Evolutionary conservation across 2,329 filamentous ascomycete species (phyloP).

Genomic region (Stemphylium beticola): DNA sequence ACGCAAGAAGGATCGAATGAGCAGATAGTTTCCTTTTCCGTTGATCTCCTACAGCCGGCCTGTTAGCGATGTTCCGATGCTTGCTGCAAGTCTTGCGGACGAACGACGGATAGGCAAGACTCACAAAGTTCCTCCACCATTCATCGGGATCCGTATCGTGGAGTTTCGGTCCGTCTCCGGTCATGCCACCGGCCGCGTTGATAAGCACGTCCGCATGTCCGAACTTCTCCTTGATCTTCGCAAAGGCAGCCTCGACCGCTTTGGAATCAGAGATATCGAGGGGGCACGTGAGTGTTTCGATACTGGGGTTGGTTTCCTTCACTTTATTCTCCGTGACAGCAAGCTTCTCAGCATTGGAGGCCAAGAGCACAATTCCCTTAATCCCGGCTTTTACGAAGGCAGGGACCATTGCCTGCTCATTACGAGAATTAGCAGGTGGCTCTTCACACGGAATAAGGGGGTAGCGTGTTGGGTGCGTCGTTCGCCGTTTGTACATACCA

Average conservation of each 20-base stretch:
- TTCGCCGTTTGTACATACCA: slow-evolving; percentile 10
- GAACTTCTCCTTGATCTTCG: slow-evolving; percentile 21
- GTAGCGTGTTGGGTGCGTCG: background rate
- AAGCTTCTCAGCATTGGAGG: slow-evolving; percentile 36
- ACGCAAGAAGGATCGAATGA: slow-evolving; percentile 40
- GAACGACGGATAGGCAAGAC: background rate
- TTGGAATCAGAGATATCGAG: slow-evolving; percentile 36
- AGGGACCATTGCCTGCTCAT: slow-evolving; percentile 35
- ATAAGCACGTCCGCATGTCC: slow-evolving; percentile 28
- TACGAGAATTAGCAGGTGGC: background rate
- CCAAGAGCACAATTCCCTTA: slow-evolving; percentile 44
- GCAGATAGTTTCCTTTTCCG: slow-evolving; percentile 40
- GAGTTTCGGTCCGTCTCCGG: slow-evolving; percentile 18
- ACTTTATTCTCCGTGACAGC: slow-evolving; percentile 29
- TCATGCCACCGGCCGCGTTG: slow-evolving; percentile 23
- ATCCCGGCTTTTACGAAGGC: slow-evolving; percentile 45
- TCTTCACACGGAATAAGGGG: too few species aligned
- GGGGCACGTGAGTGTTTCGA: slow-evolving; percentile 38
- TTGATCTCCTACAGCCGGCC: slow-evolving; percentile 39
- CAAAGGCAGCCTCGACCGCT: slow-evolving; percentile 23
- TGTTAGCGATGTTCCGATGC: background rate
- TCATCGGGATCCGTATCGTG: slow-evolving; percentile 22
- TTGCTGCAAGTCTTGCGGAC: background rate
- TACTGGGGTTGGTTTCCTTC: slow-evolving; percentile 32
- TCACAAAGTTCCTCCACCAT: slow-evolving; percentile 30